Evolutionary conservation across 768 basidiomycete genomes (phyloP), one percentile per base, ranked within the genome.

Genomic region (Pleurotus eryngii): DNA sequence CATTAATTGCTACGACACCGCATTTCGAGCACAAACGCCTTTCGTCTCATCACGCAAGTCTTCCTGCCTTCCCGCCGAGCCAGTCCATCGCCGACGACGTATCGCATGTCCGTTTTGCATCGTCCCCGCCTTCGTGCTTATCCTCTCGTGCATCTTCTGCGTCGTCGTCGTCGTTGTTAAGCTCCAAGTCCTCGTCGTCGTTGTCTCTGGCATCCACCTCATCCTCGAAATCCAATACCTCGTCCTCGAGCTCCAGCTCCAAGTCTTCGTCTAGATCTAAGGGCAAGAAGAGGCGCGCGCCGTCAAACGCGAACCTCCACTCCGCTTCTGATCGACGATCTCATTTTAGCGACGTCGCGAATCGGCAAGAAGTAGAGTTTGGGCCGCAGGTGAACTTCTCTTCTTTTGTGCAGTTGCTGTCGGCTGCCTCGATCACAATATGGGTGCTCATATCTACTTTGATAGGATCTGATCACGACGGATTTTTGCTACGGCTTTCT

Each of bases 401-500:
- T 26, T 48, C 54, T 12, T 26, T 53, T 42, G 18, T 22, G 15
- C 11, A 50, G 15, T 37, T 45, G 39, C 45, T 22, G 43, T 12
- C 49, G 39, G 26, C 9, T 39, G 20, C 45, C 45, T 20, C 24
- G 47, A 63, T 11, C 40, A 12, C 40, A 40, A 38, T 53, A 8
- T 54, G 24, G 24, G 24, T 26, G 45, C 54, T 55, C 22, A 45
- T 8, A 26, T 39, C 40, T 5, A 27, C 12, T 27, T 20, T 51
- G 46, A 15, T 57, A 87, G 85, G 90, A 91, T 64, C 57, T 89
- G 18, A 74, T 95, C 58, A 86, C 87, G 30, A 87, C 81, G 7
- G 92, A 95, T 65, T 95, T 95, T 64, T 92, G 90, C 68, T 92
- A 95, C 67, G 89, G 90, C 6, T 95, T 90, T 66, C 78, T 92